Conservation (phyloP, 805 yeast genomes). For the Suhomyces sp. region DNA sequence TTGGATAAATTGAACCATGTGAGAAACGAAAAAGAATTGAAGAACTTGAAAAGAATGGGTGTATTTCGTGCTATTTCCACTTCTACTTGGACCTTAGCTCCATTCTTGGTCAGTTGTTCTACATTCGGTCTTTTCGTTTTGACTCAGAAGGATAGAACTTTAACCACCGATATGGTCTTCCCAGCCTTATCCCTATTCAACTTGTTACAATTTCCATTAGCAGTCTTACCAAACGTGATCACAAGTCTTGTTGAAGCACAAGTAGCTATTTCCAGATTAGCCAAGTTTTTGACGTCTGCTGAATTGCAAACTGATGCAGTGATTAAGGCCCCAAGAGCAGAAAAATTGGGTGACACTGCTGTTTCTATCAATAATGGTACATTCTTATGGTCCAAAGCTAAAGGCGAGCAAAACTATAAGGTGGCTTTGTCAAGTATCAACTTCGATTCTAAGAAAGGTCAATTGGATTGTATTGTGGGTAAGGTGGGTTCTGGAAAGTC, state of each 20-base stretch:
- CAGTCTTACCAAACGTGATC: slow-evolving; percentile 87
- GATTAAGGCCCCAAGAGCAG: slow-evolving; percentile 46
- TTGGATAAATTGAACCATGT: slow-evolving; percentile 69
- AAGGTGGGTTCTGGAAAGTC: slow-evolving; percentile 90
- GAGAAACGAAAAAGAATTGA: slow-evolving; percentile 83
- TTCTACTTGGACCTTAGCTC: slow-evolving; percentile 82
- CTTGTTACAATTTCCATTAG: slow-evolving; percentile 84
- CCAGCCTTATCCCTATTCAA: slow-evolving; percentile 89
- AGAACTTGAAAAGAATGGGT: slow-evolving; percentile 72
- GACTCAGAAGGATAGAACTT: slow-evolving; percentile 53
- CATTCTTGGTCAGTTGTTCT: slow-evolving; percentile 83
- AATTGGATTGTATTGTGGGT: slow-evolving; percentile 82
- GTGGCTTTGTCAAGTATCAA: slow-evolving; percentile 64
- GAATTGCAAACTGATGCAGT: slow-evolving; percentile 86
- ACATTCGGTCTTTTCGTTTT: slow-evolving; percentile 81
- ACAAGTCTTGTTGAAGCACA: slow-evolving; percentile 85
- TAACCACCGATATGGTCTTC: slow-evolving; percentile 87
- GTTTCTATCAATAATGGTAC: slow-evolving; percentile 64
- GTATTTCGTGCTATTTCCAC: slow-evolving; percentile 63
- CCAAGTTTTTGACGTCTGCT: slow-evolving; percentile 65
- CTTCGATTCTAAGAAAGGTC: slow-evolving; percentile 67
- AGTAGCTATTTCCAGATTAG: slow-evolving; percentile 74
- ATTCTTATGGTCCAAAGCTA: slow-evolving; percentile 75
- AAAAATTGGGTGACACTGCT: slow-evolving; percentile 62
- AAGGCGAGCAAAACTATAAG: slow-evolving; percentile 52